Evolutionary conservation across 2,329 filamentous ascomycete species (phyloP), one percentile per base, ranked within the genome.

Genomic region (Helicocarpus griseus): DNA sequence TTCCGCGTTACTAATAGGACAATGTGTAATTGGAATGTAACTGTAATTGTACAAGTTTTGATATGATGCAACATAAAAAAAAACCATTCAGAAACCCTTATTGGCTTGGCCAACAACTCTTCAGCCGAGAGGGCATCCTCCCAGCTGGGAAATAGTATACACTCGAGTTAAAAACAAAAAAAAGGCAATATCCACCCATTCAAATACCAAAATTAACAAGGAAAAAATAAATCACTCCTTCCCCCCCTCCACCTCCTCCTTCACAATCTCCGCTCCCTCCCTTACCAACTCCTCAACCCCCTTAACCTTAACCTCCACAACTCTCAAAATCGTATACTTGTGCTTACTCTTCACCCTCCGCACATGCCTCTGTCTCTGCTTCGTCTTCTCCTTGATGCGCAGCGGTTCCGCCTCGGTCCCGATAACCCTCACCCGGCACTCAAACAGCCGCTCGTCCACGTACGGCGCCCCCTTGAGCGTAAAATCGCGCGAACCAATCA

Each of bases 341-440:
- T 95, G 88, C 79, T 98, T 96, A 76, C 89, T 96, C 73, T 78
- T 85, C 8, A 93, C 85, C 53, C 79, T 81, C 75, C 83, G 88
- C 47, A 80, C 78, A 65, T 80, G 77, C 56, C 81, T 71, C 61
- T 80, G 76, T 64, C 85, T 86, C 75, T 82, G 73, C 79, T 89
- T 90, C 61, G 80, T 91, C 79, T 91, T 91, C 71, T 87, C 76
- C 73, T 87, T 87, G 60, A 83, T 73, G 53, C 87, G 76, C 73
- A 91, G 68, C 31, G 87, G 87, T 73, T 90, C 87, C 52, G 81
- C 80, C 72, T 97, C 93, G 5, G 86, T 81, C 5, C 89, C 91
- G 56, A 93, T 78, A 24, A 98, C 89, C 31, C 84, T 81, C 14
- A 90, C 88, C 53, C 89, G 80, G 69, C 89, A 95, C 65, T 87